Base-by-base conservation (phyloP, 2,329 filamentous ascomycete species). In the Colletotrichum spinosum region DNA sequence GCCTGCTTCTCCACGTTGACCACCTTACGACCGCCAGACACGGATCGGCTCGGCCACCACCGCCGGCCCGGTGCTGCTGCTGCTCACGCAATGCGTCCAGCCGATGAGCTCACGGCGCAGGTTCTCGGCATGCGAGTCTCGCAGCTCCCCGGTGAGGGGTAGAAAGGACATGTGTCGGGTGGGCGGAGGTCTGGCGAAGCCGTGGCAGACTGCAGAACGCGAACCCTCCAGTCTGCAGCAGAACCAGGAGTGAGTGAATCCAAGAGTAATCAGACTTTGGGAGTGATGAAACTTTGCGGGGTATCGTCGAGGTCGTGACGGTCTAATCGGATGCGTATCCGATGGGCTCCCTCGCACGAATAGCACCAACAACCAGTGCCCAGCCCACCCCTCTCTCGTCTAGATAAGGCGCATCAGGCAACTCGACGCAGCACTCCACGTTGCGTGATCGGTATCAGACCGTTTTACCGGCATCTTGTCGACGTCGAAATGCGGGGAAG, bases 401-500 rank as follows among this genome's bases (percentile, higher is more conserved):
- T 41, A 52, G 52, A 55, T 55, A 55, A 50, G 38, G 44, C 61
- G 38, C 9, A 61, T 55, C 25, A 33, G 61, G 61, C 35, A 65
- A 65, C 25, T 61, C 46, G 55, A 62, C 48, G 57, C 57, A 25
- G 25, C 8, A 39, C 41, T 13, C 41, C 42, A 6, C 44, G 35
- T 49, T 42, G 25, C 46, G 58, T 52, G 51, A 44, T 62, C 41
- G 45, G 46, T 52, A 53, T 65, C 33, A 53, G 48, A 25, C 25
- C 41, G 41, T 56, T 62, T 56, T 39, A 5, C 38, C 42, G 45
- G 35, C 15, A 34, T 11, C 10, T 38, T 45, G 54, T 45, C 51
- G 52, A 46, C 37, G 37, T 62, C 38, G n/a, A 8, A 56, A 38
- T 62, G 62, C 62, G 62, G 62, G 62, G 62, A 62, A 62, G 46